Percentiles rank a stretch among this genome's conserved stretches.
Conservation (phyloP, 345 rosid species). For the Passiflora organensis region DNA sequence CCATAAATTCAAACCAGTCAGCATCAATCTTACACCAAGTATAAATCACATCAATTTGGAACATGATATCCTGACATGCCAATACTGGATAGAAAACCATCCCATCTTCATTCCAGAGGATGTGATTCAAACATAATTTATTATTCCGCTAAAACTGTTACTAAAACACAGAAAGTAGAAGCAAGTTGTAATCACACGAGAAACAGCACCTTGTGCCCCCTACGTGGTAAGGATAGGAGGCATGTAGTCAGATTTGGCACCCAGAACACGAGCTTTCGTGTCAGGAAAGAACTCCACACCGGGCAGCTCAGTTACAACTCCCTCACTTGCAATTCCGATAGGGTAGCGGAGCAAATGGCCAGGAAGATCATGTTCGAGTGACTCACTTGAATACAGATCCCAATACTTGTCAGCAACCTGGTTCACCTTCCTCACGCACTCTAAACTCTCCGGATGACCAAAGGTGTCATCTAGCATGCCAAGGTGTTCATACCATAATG, state of each 20-base stretch:
- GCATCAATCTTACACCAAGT: slow-evolving; percentile 13
- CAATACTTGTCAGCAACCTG: slow-evolving; percentile 79
- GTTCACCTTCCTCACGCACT: slow-evolving; percentile 69
- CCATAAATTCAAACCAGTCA: slow-evolving; percentile 1
- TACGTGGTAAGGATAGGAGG: slow-evolving; percentile 95
- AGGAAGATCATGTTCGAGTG: slow-evolving; percentile 72
- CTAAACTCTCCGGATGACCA: slow-evolving; percentile 62
- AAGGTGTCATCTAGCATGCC: slow-evolving; percentile 85
- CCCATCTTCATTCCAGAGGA: neutral
- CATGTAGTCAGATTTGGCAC: slow-evolving; percentile 76
- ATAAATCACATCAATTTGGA: slow-evolving; percentile 9
- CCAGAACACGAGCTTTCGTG: slow-evolving; percentile 84
- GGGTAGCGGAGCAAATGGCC: slow-evolving; percentile 97
- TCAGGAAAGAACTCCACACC: slow-evolving; percentile 79
- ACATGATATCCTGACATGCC: slow-evolving; percentile 13
- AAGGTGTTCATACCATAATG: slow-evolving; percentile 93
- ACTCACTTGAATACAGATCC: slow-evolving; percentile 77
- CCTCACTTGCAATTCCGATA: slow-evolving; percentile 52
- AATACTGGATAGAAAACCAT: slow-evolving; percentile 3
- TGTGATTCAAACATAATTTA: slow-evolving; percentile 2
- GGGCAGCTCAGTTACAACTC: slow-evolving; percentile 61
- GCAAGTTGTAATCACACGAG: slow-evolving; percentile 2
- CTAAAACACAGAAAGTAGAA: neutral
- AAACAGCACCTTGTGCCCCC: neutral
- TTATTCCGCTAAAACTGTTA: slow-evolving; percentile 12